Percentiles rank a stretch among this genome's conserved stretches.
These are phyloP conservation scores for Talaromyces piceae DNA, from an alignment of 2,329 filamentous ascomycete species.

Conservation along the genomic window DNA sequence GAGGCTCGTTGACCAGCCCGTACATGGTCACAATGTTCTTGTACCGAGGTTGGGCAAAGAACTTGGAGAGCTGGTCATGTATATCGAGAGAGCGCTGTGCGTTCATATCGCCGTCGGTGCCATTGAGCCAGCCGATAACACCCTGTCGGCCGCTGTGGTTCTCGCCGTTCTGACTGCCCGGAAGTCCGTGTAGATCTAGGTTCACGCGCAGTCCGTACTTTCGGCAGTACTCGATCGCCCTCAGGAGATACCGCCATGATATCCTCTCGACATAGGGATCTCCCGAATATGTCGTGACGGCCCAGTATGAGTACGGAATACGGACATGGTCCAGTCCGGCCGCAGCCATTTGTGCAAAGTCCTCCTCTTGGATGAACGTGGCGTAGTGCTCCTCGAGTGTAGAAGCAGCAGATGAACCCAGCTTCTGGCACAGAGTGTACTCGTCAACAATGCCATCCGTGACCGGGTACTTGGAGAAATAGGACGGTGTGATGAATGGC, in stretches of 20 bases:
- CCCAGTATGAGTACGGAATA: conserved; percentile 94
- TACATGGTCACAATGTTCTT: conserved; percentile 89
- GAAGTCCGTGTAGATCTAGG: conserved; percentile 83
- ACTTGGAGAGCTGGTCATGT: conserved; percentile 77
- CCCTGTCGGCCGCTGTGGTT: conserved; percentile 88
- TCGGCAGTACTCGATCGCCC: conserved; percentile 86
- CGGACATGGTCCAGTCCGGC: conserved; percentile 96
- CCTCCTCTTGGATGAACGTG: conserved; percentile 74
- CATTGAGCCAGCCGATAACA: conserved; percentile 78
- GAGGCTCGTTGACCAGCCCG: conserved; percentile 88
- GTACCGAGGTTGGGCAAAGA: conserved; percentile 91
- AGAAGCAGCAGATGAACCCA: conserved; percentile 59
- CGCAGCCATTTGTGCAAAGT: conserved; percentile 73
- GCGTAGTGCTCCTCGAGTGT: conserved; percentile 89
- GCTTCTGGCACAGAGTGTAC: conserved; percentile 65
- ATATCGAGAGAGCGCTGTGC: conserved; percentile 75
- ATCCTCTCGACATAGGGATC: conserved; percentile 85
- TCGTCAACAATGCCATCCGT: conserved; percentile 72
- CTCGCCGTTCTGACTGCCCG: conserved; percentile 95
- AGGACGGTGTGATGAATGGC: conserved; percentile 89
- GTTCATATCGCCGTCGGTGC: conserved; percentile 73
- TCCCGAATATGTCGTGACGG: conserved; percentile 70
- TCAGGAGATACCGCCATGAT: conserved; percentile 86
- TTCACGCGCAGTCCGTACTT: conserved; percentile 90
- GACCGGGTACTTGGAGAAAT: conserved; percentile 63